Base-by-base conservation (phyloP, 495 filamentous ascomycete genomes). In the Neurospora sublineolata region DNA sequence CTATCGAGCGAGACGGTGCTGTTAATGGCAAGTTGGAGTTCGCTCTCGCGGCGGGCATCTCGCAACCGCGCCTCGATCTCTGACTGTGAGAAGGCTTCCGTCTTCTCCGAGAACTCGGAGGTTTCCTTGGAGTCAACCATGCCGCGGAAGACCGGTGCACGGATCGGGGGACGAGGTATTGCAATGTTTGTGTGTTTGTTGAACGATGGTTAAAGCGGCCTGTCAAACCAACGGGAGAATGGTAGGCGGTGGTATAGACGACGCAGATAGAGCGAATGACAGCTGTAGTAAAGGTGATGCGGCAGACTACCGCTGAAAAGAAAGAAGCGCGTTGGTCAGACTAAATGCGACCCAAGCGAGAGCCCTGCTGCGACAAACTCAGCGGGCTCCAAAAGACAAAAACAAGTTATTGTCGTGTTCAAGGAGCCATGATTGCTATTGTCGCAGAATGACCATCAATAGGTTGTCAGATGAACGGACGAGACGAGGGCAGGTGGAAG, bases 81-180 rank as follows among this genome's bases (percentile, higher is more conserved):
- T 40, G 83, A 82, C 67, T 84, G 76, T 41, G 84, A 85, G 72
- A 86, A 84, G 30, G 82, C 81, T 74, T 86, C 83, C 58, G 84
- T 86, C 76, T 80, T 84, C 78, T 86, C 83, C 20, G 84, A 84
- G 67, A 70, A 73, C 60, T 76, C 76, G 30, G 79, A 76, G 71
- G 73, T 74, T 67, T 77, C 79, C 71, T 71, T 70, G 37, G 75
- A 72, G 70, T 85, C 83, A 71, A 78, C 78, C 83, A 84, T 85
- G 33, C 77, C 64, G 68, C 37, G 33, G 16, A n/a, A n/a, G n/a
- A 75, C 58, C 71, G 37, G 39, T 30, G 38, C 30, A 72, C 36
- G 20, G 42, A 37, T 58, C 52, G 70, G 67, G 33, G 64, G 41
- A 39, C 16, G 23, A 30, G 37, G 39, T 37, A 73, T 30, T 7